Percentiles rank a stretch among this genome's conserved stretches.
phyloP scores from a whole-genome alignment of 331 rosid genomes.

The Quercus tomentella region DNA sequence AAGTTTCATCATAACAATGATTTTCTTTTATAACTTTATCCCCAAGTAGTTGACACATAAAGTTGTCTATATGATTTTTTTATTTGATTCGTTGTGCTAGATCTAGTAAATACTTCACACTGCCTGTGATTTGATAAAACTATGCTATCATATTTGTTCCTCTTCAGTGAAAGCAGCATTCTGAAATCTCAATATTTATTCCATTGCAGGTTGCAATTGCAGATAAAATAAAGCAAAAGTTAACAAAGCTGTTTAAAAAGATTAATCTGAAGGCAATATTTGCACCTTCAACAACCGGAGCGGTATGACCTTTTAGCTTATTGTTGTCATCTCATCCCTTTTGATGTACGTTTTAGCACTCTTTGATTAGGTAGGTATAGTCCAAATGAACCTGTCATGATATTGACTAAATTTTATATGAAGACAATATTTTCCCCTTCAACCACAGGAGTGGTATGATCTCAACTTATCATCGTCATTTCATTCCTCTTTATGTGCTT shows the following conservation, averaged over 20 bases:
- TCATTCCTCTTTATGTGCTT: neutral
- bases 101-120: neutral
- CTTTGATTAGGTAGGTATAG: neutral
- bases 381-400: neutral
- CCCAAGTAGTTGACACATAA: neutral
- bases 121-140: neutral
- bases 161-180: neutral
- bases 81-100: neutral
- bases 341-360: neutral
- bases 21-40: neutral
- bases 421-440: slow-evolving; percentile 45
- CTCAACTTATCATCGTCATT: neutral
- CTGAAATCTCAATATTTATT: neutral
- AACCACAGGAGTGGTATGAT: slow-evolving; percentile 43
- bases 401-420: slow-evolving; percentile 11
- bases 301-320: slow-evolving; percentile 21
- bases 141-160: neutral
- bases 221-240: slow-evolving; percentile 11
- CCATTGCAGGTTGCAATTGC: slow-evolving; percentile 21
- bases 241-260: slow-evolving; percentile 7
- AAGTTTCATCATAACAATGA: neutral
- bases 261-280: slow-evolving; percentile 37
- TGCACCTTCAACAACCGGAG: slow-evolving; percentile 55
- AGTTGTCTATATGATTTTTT: neutral
- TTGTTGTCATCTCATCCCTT: neutral